Percentiles rank a stretch among this genome's conserved stretches.
Evolutionary conservation across 225 moss, liverwort and hornwort genomes (phyloP).

Genomic region (Thuidium tamariscinum): DNA sequence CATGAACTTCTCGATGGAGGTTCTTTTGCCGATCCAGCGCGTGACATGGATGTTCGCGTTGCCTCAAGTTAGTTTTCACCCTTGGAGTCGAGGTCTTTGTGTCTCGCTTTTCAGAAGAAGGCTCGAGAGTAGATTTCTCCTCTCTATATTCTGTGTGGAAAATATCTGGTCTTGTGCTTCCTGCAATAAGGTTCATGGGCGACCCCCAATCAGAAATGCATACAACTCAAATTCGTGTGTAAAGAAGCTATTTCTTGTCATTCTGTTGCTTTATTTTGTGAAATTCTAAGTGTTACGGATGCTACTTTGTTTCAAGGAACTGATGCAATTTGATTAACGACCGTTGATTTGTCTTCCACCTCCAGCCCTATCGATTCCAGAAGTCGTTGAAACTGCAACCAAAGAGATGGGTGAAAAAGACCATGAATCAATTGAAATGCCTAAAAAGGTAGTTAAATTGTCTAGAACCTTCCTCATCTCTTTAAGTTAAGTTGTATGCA

Average conservation of each 20-base stretch:
- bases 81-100: neutral
- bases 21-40: conserved; percentile 44
- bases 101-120: neutral
- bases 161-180: neutral
- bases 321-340: neutral
- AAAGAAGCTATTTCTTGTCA: neutral
- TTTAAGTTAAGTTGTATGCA: neutral
- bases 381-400: conserved; percentile 60
- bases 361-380: conserved; percentile 70
- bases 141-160: neutral
- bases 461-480: neutral
- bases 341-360: neutral
- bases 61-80: conserved; percentile 34
- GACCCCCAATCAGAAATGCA: neutral
- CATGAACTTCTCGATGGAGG: conserved; percentile 78
- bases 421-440: conserved; percentile 54
- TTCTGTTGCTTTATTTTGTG: neutral
- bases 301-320: neutral
- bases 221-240: neutral
- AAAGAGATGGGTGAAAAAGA: conserved; percentile 82
- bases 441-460: conserved; percentile 36
- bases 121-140: neutral
- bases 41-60: conserved; percentile 39
- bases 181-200: neutral
- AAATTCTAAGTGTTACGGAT: neutral